Conservation (phyloP, 1,139 yeast genomes). For the Diutina scorzettiae region DNA sequence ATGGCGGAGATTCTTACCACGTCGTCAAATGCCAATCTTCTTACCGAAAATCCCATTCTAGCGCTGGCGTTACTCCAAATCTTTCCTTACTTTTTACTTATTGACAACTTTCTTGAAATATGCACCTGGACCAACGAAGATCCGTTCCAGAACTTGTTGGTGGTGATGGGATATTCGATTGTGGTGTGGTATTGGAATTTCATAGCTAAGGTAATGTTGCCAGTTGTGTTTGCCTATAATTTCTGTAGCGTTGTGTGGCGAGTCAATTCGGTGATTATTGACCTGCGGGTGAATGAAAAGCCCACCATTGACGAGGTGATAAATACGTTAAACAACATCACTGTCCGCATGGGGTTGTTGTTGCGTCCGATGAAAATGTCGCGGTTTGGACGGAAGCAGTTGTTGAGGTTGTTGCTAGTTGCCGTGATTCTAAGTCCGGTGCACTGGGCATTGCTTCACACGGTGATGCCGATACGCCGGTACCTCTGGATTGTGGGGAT, state of each 20-base stretch:
- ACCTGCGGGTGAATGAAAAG: conserved; percentile 28
- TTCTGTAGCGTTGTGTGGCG: conserved; percentile 37
- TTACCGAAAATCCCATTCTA: conserved; percentile 33
- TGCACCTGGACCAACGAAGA: conserved; percentile 48
- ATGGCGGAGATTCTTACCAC: conserved; percentile 21
- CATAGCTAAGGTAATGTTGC: conserved; percentile 25
- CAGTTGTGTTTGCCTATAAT: conserved; percentile 21
- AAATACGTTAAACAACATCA: conserved; percentile 37
- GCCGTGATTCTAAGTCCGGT: conserved; percentile 32
- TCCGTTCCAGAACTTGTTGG: conserved; percentile 35
- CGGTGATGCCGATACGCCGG: conserved; percentile 24
- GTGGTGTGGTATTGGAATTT: conserved; percentile 35
- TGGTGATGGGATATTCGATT: conserved; percentile 27
- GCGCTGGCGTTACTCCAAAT: conserved; percentile 35
- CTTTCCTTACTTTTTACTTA: conserved; percentile 34
- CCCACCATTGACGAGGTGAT: conserved; percentile 50
- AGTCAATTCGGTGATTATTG: conserved; percentile 29
- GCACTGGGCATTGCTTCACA: conserved; percentile 26
- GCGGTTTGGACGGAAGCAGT: conserved; percentile 9
- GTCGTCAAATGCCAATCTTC: conserved; percentile 18
- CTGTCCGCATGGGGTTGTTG: conserved; percentile 32
- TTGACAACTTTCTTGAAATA: conserved; percentile 33
- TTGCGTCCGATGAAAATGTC: conserved; percentile 22
- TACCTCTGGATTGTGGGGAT: conserved; percentile 28
- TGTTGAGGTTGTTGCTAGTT: conserved; percentile 22